Base-by-base conservation (phyloP, 2,329 filamentous ascomycete genomes). In the Paecilomyces formosus region DNA sequence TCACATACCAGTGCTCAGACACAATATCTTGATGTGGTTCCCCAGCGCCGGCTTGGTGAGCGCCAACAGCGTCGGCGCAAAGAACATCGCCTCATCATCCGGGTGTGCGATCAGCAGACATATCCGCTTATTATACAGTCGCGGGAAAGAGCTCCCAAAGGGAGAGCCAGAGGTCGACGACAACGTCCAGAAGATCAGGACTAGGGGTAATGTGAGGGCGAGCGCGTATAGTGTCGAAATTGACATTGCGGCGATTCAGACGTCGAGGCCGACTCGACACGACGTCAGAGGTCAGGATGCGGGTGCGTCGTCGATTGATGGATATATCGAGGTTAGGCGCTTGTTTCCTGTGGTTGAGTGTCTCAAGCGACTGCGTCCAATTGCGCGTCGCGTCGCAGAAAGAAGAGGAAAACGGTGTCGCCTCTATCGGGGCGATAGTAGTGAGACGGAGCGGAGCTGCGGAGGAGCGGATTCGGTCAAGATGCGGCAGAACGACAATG, bases 71-170 rank as follows among this genome's bases (percentile, higher is more conserved):
- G 91, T 89, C 0, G 94, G 94, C 62, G 92, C 86, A 76, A 99
- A 99, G 81, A 99, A 99, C 94, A 99, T 99, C 74, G 93, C 94
- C 79, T 99, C 94, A 70, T 99, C 94, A 76, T 99, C 94, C 0
- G 94, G 94, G 77, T 99, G 94, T 22, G 94, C 94, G 69, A 99
- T 97, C 57, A 99, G 81, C 57, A 99, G 83, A 72, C 90, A 89
- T 70, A 99, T 91, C 69, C 90, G 86, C 81, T 96, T 95, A 78
- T 90, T 88, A 66, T 80, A 81, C 62, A 97, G 79, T 52, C 78
- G 82, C 3, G 90, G 89, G 59, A 77, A 76, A 33, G 67, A 68
- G 26, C 68, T 66, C 8, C 70, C 70, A 58, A 76, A 73, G 11
- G 73, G 71, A 7, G 74, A 76, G n/a, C 69, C 67, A 3, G 67